phyloP scores from a whole-genome alignment of 495 filamentous ascomycete genomes.

The Acidiella bohemica region DNA sequence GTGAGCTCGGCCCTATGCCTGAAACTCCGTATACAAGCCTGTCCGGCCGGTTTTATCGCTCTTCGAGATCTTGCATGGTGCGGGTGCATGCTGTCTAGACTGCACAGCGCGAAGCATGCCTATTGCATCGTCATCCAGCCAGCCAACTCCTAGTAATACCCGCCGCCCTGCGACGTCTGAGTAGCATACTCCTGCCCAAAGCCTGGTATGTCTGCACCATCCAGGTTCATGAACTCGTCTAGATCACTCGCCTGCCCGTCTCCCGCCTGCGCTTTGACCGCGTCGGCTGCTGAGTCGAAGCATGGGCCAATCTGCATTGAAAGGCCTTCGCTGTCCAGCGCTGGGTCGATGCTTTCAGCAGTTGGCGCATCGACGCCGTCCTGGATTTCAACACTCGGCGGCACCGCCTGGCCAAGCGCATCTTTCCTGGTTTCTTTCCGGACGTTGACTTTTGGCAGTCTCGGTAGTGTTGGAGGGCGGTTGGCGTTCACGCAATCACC shows the following conservation, averaged over 20 bases:
- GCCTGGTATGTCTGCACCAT: constrained; percentile 16
- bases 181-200: constrained; percentile 22
- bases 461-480: constrained; percentile 2
- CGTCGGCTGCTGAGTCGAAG: constrained; percentile 13
- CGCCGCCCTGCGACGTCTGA: constrained; percentile 12
- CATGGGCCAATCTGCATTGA: constrained; percentile 17
- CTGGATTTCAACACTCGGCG: constrained; percentile 25
- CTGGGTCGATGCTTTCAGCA: constrained; percentile 10
- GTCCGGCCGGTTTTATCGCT: no score
- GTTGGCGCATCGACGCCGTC: constrained; percentile 24
- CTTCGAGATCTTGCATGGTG: no score
- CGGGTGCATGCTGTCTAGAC: no score
- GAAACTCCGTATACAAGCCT: no score
- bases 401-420: constrained; percentile 36
- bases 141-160: constrained; percentile 5
- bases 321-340: not conserved
- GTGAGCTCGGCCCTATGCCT: no score
- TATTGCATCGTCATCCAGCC: no score
- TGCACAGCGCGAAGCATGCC: no score
- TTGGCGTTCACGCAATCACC: constrained; percentile 26
- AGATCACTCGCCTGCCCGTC: constrained; percentile 3
- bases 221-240: constrained; percentile 21
- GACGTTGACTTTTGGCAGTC: constrained; percentile 16
- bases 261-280: not conserved
- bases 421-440: constrained; percentile 28